These are phyloP conservation scores for Plasmodium adleri DNA, from an alignment of 169 alveolate species.

Conservation along the genomic window DNA sequence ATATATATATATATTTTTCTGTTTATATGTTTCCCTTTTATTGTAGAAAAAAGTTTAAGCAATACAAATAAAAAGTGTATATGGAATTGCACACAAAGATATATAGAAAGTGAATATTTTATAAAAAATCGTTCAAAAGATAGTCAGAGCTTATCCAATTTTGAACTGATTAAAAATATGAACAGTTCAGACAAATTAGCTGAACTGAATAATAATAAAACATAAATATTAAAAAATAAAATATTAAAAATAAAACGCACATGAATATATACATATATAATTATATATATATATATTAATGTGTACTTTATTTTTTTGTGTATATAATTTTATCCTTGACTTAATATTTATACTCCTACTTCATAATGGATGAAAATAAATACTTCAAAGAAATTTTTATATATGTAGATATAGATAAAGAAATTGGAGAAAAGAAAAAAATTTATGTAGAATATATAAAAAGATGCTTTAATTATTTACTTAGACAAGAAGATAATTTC, in stretches of 20 bases:
- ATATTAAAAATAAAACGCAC: neutral
- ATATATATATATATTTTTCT: conserved; percentile 3
- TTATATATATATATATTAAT: neutral
- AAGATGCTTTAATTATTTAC: conserved; percentile 40
- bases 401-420: conserved; percentile 10
- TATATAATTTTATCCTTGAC: neutral
- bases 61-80: conserved; percentile 66
- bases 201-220: neutral
- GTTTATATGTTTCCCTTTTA: neutral
- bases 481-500: conserved; percentile 51
- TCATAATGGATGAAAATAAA: conserved; percentile 24
- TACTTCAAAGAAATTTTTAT: conserved; percentile 43
- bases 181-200: conserved; percentile 1
- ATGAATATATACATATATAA: neutral
- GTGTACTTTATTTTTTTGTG: neutral
- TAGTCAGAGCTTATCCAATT: conserved; percentile 5
- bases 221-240: neutral
- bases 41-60: conserved; percentile 58
- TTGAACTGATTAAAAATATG: conserved; percentile 19
- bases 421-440: conserved; percentile 10
- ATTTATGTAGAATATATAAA: conserved; percentile 22
- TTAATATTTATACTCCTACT: neutral
- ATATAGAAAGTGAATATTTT: conserved; percentile 50
- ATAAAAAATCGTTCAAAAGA: conserved; percentile 63
- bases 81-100: conserved; percentile 75